phyloP scores from a whole-genome alignment of 2,329 filamentous ascomycete species.

The Monosporascus sp. region DNA sequence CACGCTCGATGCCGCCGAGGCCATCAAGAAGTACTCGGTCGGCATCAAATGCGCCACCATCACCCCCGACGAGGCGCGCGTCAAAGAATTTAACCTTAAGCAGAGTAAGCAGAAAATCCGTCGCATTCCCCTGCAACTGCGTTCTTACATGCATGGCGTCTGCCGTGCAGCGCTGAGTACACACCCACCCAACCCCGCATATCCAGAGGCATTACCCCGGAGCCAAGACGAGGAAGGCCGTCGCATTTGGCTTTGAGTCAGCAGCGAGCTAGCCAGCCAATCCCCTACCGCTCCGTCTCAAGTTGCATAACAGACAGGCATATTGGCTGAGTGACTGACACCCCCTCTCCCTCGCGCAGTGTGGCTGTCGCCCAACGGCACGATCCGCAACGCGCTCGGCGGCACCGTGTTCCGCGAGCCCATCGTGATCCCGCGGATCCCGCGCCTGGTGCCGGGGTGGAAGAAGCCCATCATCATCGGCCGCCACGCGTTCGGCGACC shows the following conservation, averaged over 20 bases:
- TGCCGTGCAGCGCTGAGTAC: slow-evolving; percentile 1
- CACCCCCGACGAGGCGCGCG: slow-evolving; percentile 92
- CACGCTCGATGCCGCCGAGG: slow-evolving; percentile 89
- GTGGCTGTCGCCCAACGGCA: slow-evolving; percentile 98
- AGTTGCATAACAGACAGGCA: neutral
- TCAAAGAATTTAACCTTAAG: slow-evolving; percentile 98
- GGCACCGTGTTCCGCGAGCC: slow-evolving; percentile 99
- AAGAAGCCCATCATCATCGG: slow-evolving; percentile 99
- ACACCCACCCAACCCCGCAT: slow-evolving; percentile 6
- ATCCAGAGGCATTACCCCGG: neutral
- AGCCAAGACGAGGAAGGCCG: slow-evolving; percentile 1
- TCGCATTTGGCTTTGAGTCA: neutral
- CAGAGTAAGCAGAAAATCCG: slow-evolving; percentile 57
- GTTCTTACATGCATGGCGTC: slow-evolving; percentile 17
- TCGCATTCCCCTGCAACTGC: slow-evolving; percentile 2
- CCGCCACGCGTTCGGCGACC: slow-evolving; percentile 96
- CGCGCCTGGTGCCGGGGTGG: slow-evolving; percentile 92
- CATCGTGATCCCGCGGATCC: slow-evolving; percentile 91
- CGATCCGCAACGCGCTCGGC: slow-evolving; percentile 68
- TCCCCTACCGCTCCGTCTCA: neutral
- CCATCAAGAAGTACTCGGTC: slow-evolving; percentile 98
- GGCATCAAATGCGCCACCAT: slow-evolving; percentile 99
- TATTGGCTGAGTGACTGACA: slow-evolving; percentile 5
- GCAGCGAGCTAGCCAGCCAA: slow-evolving; percentile 1
- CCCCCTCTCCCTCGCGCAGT: slow-evolving; percentile 44